Evolutionary conservation across 1,284 basidiomycete genomes (phyloP), one percentile per base, ranked within the genome.

Genomic region (Xerocomus subilludens): DNA sequence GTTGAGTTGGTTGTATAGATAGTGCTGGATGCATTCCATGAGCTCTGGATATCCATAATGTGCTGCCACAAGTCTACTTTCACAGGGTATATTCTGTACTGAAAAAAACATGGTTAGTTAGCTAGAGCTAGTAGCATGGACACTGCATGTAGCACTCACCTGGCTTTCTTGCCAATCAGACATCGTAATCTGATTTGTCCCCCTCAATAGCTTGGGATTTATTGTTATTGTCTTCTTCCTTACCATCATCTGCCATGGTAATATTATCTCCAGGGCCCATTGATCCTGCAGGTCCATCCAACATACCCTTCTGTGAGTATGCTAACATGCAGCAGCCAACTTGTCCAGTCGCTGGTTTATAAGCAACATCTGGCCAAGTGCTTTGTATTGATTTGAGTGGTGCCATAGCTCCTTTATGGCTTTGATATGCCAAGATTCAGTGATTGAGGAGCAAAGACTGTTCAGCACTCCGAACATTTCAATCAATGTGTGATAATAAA

Each of bases 331-430:
- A 1, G 59, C 63, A 2, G 73, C 66, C 23, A 83, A 27, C 23
- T 67, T 67, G 66, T 67, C 33, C 8, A 49, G 32, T 2, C 11
- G 20, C 33, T 67, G 56, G 66, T 66, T 83, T 1, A 74, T 79
- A 4, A 71, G 35, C 16, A 82, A 73, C 73, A 82, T 82, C 58
- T 83, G 80, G 4, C 63, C 32, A 2, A 83, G 67, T 3, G 78
- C 73, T 14, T 81, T 64, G 53, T 67, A 76, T 2, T 62, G 36
- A 30, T 71, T 82, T 4, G 81, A 82, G 1, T 70, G 56, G 16
- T 73, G 49, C 77, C 79, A 83, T 4, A 16, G 82, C 13, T 70
- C n/a, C 30, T 77, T 75, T 32, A 77, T 67, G 13, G 74, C 75
- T 20, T 69, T 75, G 30, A 68, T 72, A 42, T 76, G 75, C 23